Conservation (phyloP, 1,139 yeast species). For the Sugiyamaella neomexicana region DNA sequence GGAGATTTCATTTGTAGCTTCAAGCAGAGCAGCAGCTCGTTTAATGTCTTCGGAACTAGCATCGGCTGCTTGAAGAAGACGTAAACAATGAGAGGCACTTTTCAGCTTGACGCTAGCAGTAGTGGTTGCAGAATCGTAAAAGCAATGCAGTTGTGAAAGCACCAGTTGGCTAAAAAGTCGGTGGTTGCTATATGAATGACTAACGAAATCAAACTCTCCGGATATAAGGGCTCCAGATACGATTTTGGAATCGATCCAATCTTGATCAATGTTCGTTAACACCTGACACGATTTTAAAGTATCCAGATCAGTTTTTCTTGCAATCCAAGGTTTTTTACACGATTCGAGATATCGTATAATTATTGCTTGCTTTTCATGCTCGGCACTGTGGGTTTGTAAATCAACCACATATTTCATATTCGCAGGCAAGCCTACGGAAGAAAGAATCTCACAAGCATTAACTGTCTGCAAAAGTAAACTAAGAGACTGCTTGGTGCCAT, state of each 20-base stretch:
- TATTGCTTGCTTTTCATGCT: slow-evolving; percentile 8
- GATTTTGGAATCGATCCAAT: slow-evolving; percentile 24
- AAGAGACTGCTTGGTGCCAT: slow-evolving; percentile 4
- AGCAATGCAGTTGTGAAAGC: slow-evolving; percentile 32
- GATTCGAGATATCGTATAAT: slow-evolving; percentile 9
- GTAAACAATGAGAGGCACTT: slow-evolving; percentile 34
- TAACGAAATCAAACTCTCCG: slow-evolving; percentile 30
- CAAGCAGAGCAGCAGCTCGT: slow-evolving; percentile 31
- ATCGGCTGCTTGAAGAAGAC: slow-evolving; percentile 20
- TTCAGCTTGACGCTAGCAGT: slow-evolving; percentile 35
- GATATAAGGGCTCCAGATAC: slow-evolving; percentile 23
- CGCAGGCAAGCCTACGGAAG: slow-evolving; percentile 9
- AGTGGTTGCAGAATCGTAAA: slow-evolving; percentile 38
- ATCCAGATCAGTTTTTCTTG: slow-evolving; percentile 21
- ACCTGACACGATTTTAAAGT: slow-evolving; percentile 14
- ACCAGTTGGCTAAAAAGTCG: slow-evolving; percentile 20
- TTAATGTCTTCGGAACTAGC: slow-evolving; percentile 19
- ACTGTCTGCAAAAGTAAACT: slow-evolving; percentile 6
- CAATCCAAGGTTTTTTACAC: slow-evolving; percentile 5
- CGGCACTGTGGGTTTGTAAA: slow-evolving; percentile 1
- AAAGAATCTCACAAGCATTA: slow-evolving; percentile 11
- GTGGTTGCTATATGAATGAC: slow-evolving; percentile 18
- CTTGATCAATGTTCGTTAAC: slow-evolving; percentile 18
- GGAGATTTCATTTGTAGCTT: slow-evolving; percentile 36
- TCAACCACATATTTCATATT: slow-evolving; percentile 3